Evolutionary conservation across 768 basidiomycete species (phyloP), one percentile per base, ranked within the genome.

Genomic region (Podaxis rugospora): DNA sequence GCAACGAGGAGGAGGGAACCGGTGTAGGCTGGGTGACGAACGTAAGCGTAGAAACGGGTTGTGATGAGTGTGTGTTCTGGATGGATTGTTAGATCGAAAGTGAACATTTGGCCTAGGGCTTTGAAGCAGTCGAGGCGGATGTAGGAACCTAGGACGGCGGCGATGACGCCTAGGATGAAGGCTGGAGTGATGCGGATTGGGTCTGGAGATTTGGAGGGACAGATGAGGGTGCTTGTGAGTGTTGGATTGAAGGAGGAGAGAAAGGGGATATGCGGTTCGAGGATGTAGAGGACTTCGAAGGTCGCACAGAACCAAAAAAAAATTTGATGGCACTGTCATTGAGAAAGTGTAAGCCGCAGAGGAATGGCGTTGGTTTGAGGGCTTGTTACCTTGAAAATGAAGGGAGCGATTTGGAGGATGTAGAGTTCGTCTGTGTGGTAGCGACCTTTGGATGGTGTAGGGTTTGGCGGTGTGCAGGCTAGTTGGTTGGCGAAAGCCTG

Each of bases 381-480:
- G 21, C 23, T 39, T 35, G 10, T 35, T 54, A 82, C 85, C 72
- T 81, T 81, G 74, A 86, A 84, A 18, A 86, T 74, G 3, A 79
- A 60, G 2, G 85, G 83, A 0, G 84, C 85, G 28, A 86, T 81
- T 57, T 81, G 81, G 39, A 86, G 73, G 46, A 83, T 73, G 64
- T 76, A 79, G 39, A 79, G 71, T 67, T 81, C 79, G 16, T 82
- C 74, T 0, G 79, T 83, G 67, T 84, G 80, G 66, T 84, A 86
- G 4, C 84, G 74, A 7, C 73, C 74, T 57, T 83, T 83, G 36
- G 67, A 60, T 0, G 75, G 78, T 0, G 83, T 82, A 9, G 81
- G 82, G 67, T 86, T 83, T 1, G 85, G 85, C 0, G 85, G 83
- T 0, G 81, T 81, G 64, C 76, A 82, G 0, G 83, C 85, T 0